Conservation (phyloP, 108 stramenopile species). For the Nitzschia inconspicua region DNA sequence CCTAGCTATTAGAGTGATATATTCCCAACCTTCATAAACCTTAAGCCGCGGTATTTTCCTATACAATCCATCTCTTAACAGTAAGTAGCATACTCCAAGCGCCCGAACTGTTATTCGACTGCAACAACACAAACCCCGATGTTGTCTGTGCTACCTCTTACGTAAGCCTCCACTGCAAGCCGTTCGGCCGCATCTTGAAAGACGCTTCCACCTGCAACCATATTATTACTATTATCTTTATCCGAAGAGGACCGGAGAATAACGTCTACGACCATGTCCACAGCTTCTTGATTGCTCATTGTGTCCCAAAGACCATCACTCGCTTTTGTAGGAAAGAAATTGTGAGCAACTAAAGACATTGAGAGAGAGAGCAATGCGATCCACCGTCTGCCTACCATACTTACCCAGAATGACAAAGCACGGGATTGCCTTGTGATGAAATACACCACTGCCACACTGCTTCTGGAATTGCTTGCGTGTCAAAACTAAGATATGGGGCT, state of each 20-base stretch:
- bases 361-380: no score
- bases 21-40: no score
- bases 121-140: constrained; percentile 88
- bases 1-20: no score
- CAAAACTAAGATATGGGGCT: constrained; percentile 64
- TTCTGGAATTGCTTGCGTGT: constrained; percentile 38
- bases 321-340: constrained; percentile 28
- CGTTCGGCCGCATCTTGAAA: constrained; percentile 82
- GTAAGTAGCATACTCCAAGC: no score
- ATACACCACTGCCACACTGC: constrained; percentile 29
- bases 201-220: constrained; percentile 24
- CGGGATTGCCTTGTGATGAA: constrained; percentile 17
- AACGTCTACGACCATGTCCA: constrained; percentile 60
- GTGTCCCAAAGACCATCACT: constrained; percentile 97
- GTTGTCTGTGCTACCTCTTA: constrained; percentile 90
- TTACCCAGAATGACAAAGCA: constrained; percentile 78
- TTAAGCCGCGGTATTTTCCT: no score
- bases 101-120: no score
- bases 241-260: constrained; percentile 15
- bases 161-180: constrained; percentile 85
- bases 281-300: constrained; percentile 85
- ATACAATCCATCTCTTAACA: no score
- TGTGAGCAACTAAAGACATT: no score
- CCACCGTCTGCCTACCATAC: no score
- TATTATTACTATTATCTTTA: constrained; percentile 6